Evolutionary conservation across 345 rosid species (phyloP).

Genomic region (Trapa incisa): DNA sequence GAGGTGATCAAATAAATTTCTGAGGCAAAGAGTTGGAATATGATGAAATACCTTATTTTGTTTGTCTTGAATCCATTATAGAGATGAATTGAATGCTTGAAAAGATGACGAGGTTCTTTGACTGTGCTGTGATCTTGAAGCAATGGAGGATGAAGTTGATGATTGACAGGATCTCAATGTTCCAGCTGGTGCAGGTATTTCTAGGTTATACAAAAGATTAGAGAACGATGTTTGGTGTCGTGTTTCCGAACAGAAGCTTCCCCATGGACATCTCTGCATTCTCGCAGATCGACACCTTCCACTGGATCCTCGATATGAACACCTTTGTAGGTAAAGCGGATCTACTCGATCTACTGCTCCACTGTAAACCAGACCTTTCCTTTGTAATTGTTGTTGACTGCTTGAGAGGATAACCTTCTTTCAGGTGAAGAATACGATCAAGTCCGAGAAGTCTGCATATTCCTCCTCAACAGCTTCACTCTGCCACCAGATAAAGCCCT

Average conservation of each 20-base stretch:
- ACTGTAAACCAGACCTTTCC: too few relatives aligned
- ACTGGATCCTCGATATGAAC: conserved; percentile 98
- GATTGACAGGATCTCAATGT: not conserved
- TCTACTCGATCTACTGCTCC: too few relatives aligned
- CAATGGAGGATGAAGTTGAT: not conserved
- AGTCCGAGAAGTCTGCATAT: conserved; percentile 73
- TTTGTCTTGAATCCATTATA: not conserved
- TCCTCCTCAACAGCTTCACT: conserved; percentile 60
- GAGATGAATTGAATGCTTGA: not conserved
- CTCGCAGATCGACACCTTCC: conserved; percentile 77
- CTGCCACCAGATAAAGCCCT: conserved; percentile 85
- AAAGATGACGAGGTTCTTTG: not conserved
- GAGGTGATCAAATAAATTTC: not conserved
- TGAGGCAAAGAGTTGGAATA: not conserved
- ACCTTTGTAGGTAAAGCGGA: conserved; percentile 20
- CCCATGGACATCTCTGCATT: conserved; percentile 86
- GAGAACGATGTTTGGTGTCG: conserved; percentile 69
- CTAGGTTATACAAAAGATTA: not conserved
- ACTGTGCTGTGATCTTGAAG: not conserved
- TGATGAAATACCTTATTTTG: not conserved
- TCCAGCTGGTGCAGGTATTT: not conserved
- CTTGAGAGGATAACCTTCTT: not conserved
- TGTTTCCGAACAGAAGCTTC: conserved; percentile 91
- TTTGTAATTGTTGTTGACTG: not conserved
- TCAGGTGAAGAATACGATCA: conserved; percentile 82